phyloP scores from a whole-genome alignment of 2,329 filamentous ascomycete species.

The Bipolaris gigantea region DNA sequence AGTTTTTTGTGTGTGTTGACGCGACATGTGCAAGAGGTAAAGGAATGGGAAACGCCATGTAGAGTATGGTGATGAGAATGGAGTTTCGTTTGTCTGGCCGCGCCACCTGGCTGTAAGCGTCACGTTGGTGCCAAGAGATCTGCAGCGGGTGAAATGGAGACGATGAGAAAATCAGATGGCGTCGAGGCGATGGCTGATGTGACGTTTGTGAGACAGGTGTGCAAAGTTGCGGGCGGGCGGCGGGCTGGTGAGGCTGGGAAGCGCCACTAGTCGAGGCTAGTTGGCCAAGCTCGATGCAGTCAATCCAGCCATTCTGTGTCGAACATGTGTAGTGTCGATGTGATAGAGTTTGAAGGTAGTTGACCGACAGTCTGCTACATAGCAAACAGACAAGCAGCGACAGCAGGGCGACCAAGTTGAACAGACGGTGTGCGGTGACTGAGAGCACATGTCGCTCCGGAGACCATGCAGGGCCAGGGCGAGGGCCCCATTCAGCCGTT shows the following conservation, averaged over 20 bases:
- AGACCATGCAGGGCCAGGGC: neutral
- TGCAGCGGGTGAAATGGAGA: neutral
- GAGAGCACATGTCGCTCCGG: neutral
- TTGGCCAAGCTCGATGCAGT: neutral
- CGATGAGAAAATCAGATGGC: neutral
- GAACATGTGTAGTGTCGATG: neutral
- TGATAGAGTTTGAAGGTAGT: no score
- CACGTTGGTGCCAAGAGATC: neutral
- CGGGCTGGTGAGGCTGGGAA: neutral
- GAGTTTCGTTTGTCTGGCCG: neutral
- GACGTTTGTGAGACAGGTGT: conserved; percentile 1
- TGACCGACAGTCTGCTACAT: neutral
- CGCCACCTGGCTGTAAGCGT: neutral
- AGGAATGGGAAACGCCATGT: no score
- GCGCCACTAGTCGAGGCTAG: neutral
- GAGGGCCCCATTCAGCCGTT: neutral
- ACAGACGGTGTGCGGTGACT: no score
- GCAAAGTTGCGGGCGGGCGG: neutral
- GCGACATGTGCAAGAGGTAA: neutral
- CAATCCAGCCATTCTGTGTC: neutral
- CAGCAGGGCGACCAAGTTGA: neutral
- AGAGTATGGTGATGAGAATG: no score
- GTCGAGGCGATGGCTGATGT: neutral
- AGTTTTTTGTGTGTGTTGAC: neutral
- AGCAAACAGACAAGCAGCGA: neutral